Conservation (phyloP, 2,329 filamentous ascomycete species). For the Whalleya microplaca region DNA sequence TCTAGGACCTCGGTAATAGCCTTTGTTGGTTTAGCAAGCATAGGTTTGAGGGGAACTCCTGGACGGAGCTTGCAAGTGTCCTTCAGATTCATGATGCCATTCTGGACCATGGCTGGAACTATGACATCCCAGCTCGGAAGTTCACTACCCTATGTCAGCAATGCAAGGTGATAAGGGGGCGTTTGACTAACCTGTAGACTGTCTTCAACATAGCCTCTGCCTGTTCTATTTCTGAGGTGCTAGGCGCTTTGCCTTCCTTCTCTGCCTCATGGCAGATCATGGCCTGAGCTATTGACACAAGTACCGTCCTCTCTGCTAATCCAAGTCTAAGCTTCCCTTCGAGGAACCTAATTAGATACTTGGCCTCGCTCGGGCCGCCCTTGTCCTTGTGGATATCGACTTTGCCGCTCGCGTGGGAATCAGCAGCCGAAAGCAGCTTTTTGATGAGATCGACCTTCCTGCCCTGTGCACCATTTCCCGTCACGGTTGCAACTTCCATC, state of each 20-base stretch:
- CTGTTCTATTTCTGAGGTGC: slow-evolving; percentile 75
- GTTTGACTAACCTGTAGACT: slow-evolving; percentile 72
- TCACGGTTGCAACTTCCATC: slow-evolving; percentile 83
- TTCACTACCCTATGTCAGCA: slow-evolving; percentile 64
- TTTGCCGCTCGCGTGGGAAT: slow-evolving; percentile 73
- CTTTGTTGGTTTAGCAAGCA: slow-evolving; percentile 98
- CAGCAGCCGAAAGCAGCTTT: slow-evolving; percentile 90
- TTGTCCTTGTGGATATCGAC: slow-evolving; percentile 92
- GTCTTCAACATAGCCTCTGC: slow-evolving; percentile 87
- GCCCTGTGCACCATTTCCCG: slow-evolving; percentile 85
- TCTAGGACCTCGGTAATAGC: slow-evolving; percentile 97
- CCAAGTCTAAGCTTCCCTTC: slow-evolving; percentile 94
- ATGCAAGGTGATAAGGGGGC: neutral
- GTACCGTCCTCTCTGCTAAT: slow-evolving; percentile 87
- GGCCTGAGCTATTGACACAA: slow-evolving; percentile 88
- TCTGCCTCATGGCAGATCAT: slow-evolving; percentile 81
- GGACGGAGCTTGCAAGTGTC: slow-evolving; percentile 90
- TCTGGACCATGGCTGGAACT: slow-evolving; percentile 83
- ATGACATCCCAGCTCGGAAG: slow-evolving; percentile 95
- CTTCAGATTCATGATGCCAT: slow-evolving; percentile 81
- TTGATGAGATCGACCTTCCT: slow-evolving; percentile 95
- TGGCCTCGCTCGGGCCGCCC: slow-evolving; percentile 91
- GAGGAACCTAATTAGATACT: slow-evolving; percentile 88
- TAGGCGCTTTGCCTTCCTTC: slow-evolving; percentile 70
- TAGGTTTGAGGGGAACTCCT: slow-evolving; percentile 93